Conservation (phyloP, 2,329 filamentous ascomycete genomes). For the Phyllosticta capitalensis region DNA sequence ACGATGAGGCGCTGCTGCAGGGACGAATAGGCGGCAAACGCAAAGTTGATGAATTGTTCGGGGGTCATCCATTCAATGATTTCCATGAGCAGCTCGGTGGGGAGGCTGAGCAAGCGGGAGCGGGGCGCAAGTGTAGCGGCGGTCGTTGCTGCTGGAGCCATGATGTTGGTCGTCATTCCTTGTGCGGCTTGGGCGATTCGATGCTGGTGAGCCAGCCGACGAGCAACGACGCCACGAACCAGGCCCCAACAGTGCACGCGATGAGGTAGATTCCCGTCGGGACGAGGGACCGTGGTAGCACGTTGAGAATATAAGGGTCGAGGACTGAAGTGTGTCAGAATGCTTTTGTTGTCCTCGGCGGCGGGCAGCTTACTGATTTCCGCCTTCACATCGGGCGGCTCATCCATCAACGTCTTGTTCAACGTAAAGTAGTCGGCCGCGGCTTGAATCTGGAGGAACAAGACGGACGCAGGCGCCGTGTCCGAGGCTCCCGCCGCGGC, state of each 20-base stretch:
- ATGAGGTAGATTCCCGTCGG: slow-evolving; percentile 62
- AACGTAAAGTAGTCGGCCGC: slow-evolving; percentile 79
- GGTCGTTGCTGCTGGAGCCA: neutral
- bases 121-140: neutral
- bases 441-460: slow-evolving; percentile 66
- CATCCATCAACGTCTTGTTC: slow-evolving; percentile 63
- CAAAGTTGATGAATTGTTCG: slow-evolving; percentile 35
- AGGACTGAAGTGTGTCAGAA: slow-evolving; percentile 45
- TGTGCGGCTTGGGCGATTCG: slow-evolving; percentile 21
- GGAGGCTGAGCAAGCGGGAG: slow-evolving; percentile 21
- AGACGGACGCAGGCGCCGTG: slow-evolving; percentile 37
- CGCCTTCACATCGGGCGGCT: slow-evolving; percentile 62
- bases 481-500: neutral
- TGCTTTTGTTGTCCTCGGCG: neutral
- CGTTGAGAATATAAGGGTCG: slow-evolving; percentile 73
- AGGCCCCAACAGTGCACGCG: slow-evolving; percentile 46
- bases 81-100: slow-evolving; percentile 37
- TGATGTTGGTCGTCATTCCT: slow-evolving; percentile 18
- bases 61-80: slow-evolving; percentile 34
- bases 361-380: slow-evolving; percentile 50
- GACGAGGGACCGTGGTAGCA: slow-evolving; percentile 67
- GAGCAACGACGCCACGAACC: slow-evolving; percentile 40
- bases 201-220: slow-evolving; percentile 23
- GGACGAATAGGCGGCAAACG: slow-evolving; percentile 37
- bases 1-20: slow-evolving; percentile 30